A percentile compares a stretch with the other conserved stretches of the same genome.
These are phyloP conservation scores for Backusella parvicylindrica DNA, from an alignment of 192 early-diverging fungal species.

Conservation along the genomic window DNA sequence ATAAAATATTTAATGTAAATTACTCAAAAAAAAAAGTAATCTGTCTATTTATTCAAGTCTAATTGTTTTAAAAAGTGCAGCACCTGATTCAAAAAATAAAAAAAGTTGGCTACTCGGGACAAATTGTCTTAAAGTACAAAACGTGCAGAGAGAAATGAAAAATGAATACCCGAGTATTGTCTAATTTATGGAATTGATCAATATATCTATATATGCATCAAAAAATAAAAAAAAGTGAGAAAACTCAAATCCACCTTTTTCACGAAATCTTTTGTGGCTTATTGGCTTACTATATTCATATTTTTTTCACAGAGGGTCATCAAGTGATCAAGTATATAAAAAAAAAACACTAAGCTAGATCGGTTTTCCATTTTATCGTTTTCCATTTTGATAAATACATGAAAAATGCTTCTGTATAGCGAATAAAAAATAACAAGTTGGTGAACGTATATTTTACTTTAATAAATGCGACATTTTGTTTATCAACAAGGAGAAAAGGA, in stretches of 20 bases:
- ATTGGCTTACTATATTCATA: neutral
- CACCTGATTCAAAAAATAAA: neutral
- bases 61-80: neutral
- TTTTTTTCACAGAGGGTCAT: neutral
- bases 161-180: neutral
- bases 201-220: too few species aligned
- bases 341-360: neutral
- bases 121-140: neutral
- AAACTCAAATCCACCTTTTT: neutral
- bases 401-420: neutral
- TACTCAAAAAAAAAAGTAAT: neutral
- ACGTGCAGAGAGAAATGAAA: neutral
- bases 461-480: neutral
- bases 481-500: neutral
- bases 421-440: neutral
- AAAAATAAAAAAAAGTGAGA: too few species aligned
- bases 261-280: neutral
- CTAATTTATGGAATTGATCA: too few species aligned
- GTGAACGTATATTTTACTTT: neutral
- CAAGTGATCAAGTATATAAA: neutral
- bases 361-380: neutral
- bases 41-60: neutral
- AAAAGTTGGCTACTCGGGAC: too few species aligned
- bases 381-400: neutral
- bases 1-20: constrained; percentile 4